These are phyloP conservation scores for Herpetomonas muscarum DNA, from an alignment of 208 protist genomes.

Conservation along the genomic window DNA sequence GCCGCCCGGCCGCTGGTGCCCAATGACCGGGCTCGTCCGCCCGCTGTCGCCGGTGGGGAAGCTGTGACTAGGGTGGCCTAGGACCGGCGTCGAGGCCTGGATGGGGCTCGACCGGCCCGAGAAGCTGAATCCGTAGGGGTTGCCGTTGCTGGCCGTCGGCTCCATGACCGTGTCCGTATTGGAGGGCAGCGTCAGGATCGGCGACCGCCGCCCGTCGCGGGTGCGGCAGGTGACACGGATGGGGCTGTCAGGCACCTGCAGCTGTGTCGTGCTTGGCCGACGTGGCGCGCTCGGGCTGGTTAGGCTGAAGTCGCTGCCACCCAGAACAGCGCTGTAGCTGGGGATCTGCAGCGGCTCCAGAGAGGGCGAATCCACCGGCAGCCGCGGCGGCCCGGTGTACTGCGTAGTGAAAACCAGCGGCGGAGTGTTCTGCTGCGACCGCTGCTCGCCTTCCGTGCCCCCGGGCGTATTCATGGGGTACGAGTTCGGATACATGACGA, in stretches of 20 bases:
- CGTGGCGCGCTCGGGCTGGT: constrained; percentile 3
- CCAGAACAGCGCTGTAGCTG: constrained; percentile 24
- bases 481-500: neutral
- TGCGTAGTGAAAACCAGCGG: constrained; percentile 39
- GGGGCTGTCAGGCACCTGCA: constrained; percentile 46
- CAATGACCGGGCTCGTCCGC: too few relatives aligned
- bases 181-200: constrained; percentile 28
- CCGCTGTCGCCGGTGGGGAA: neutral
- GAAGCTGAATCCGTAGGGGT: constrained; percentile 40
- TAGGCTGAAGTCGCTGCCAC: constrained; percentile 15
- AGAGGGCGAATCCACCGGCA: constrained; percentile 20
- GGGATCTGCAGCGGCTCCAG: constrained; percentile 26
- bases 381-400: constrained; percentile 13
- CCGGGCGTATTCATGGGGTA: neutral
- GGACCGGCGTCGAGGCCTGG: constrained; percentile 22
- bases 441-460: constrained; percentile 2
- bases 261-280: constrained; percentile 18
- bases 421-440: constrained; percentile 18
- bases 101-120: constrained; percentile 41
- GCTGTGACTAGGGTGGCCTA: neutral
- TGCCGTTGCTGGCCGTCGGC: constrained; percentile 14
- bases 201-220: constrained; percentile 31
- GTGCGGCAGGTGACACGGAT: constrained; percentile 51
- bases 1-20: neutral
- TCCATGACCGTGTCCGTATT: constrained; percentile 16